Evolutionary conservation across 2,329 filamentous ascomycete species (phyloP).

Genomic region (Ambrosiella beaveri): DNA sequence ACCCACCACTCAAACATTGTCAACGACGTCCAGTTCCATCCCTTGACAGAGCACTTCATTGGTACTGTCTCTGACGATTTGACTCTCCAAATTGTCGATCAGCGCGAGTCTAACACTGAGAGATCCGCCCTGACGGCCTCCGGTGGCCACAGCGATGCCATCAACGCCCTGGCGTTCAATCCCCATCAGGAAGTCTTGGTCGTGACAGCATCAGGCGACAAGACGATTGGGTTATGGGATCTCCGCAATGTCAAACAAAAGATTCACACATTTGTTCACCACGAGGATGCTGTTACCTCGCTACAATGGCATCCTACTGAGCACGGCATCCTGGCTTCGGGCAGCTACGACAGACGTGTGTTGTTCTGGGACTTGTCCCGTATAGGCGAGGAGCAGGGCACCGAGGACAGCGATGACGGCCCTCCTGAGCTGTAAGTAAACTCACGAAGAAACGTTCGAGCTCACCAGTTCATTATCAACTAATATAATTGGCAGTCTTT

Average conservation of each 20-base stretch:
- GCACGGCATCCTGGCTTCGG: slow-evolving; percentile 72
- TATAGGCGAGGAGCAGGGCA: slow-evolving; percentile 83
- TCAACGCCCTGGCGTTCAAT: slow-evolving; percentile 93
- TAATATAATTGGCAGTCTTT: slow-evolving; percentile 40
- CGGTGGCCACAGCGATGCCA: slow-evolving; percentile 72
- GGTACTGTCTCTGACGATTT: slow-evolving; percentile 91
- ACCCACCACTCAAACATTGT: slow-evolving; percentile 81
- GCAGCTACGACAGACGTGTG: slow-evolving; percentile 80
- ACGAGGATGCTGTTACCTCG: slow-evolving; percentile 78
- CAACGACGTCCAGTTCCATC: slow-evolving; percentile 94
- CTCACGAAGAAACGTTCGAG: background rate
- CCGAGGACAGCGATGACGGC: slow-evolving; percentile 88
- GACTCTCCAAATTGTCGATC: slow-evolving; percentile 80
- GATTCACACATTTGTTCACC: slow-evolving; percentile 76
- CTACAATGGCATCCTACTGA: slow-evolving; percentile 91
- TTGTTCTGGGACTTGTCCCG: slow-evolving; percentile 93
- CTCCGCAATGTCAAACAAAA: slow-evolving; percentile 78
- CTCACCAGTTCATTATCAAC: slow-evolving; percentile 1
- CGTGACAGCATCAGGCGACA: slow-evolving; percentile 86
- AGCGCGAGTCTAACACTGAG: slow-evolving; percentile 49
- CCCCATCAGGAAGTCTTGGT: slow-evolving; percentile 77
- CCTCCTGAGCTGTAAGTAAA: slow-evolving; percentile 71
- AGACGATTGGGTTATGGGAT: slow-evolving; percentile 91
- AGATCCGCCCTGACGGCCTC: slow-evolving; percentile 51
- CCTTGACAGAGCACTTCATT: slow-evolving; percentile 66